phyloP scores from a whole-genome alignment of 768 basidiomycete species.

The Tricholoma matsutake region DNA sequence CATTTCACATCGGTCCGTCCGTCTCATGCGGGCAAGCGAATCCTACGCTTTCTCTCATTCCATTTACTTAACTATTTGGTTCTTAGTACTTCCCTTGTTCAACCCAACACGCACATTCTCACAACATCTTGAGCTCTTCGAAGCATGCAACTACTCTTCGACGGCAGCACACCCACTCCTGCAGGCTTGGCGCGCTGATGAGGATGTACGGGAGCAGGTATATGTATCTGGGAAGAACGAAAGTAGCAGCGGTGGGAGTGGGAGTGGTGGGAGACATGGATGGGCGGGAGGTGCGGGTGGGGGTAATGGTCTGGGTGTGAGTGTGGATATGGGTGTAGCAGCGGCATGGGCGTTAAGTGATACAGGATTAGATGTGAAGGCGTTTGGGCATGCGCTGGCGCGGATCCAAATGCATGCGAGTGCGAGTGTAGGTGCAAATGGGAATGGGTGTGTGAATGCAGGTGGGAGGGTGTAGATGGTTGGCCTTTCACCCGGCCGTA shows the following conservation, averaged over 20 bases:
- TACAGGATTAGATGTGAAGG: conserved; percentile 14
- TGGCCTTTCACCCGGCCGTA: too few species aligned
- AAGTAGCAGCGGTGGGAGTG: not conserved
- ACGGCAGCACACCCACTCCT: conserved; percentile 38
- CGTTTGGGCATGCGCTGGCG: conserved; percentile 12
- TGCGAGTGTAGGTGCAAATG: not conserved
- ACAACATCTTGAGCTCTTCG: conserved; percentile 45
- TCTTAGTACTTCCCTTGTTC: conserved; percentile 51
- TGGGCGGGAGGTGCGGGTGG: not conserved
- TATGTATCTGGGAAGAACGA: not conserved
- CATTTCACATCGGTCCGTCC: not conserved
- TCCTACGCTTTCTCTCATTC: conserved; percentile 23
- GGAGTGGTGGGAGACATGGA: not conserved
- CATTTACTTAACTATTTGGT: not conserved
- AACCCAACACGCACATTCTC: conserved; percentile 45
- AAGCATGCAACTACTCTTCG: conserved; percentile 38
- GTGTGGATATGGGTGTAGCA: conserved; percentile 2
- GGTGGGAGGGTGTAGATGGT: too few species aligned
- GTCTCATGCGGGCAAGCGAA: conserved; percentile 7
- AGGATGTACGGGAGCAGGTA: not conserved
- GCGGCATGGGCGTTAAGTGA: conserved; percentile 15
- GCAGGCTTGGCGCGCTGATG: conserved; percentile 32
- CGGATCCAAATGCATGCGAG: conserved; percentile 7
- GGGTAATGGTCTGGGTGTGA: not conserved
- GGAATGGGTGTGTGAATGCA: not conserved